Conservation (phyloP, 805 yeast species). For the Lipomyces starkeyi region DNA sequence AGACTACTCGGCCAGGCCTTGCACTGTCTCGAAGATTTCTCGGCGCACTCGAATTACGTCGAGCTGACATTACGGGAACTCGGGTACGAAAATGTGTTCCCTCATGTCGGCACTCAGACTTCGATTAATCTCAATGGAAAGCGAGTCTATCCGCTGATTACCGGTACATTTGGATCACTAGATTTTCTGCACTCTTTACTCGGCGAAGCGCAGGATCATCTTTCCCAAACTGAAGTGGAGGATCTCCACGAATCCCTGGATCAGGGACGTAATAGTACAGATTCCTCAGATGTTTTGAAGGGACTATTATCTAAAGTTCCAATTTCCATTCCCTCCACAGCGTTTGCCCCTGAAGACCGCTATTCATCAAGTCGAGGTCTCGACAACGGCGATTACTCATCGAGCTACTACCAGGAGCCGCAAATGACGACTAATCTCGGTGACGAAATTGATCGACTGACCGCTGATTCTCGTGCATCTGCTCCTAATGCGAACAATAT, state of each 20-base stretch:
- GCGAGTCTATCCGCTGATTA: constrained; percentile 39
- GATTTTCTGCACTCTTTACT: constrained; percentile 40
- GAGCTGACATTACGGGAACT: constrained; percentile 38
- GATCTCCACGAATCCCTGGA: constrained; percentile 35
- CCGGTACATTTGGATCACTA: constrained; percentile 42
- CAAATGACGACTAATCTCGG: constrained; percentile 11
- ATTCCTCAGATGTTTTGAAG: constrained; percentile 26
- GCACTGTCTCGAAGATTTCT: constrained; percentile 41
- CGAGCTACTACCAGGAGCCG: background rate
- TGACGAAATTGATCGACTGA: constrained; percentile 23
- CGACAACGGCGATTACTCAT: background rate
- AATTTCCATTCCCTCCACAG: constrained; percentile 17
- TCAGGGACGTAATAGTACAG: constrained; percentile 17
- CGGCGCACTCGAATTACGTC: constrained; percentile 40
- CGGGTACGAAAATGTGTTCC: constrained; percentile 38
- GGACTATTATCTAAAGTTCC: constrained; percentile 35
- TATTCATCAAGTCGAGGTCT: constrained; percentile 7
- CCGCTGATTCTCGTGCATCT: constrained; percentile 21
- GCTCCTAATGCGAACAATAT: constrained; percentile 15
- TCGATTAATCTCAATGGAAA: constrained; percentile 36
- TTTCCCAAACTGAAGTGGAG: constrained; percentile 38
- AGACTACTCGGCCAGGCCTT: constrained; percentile 40
- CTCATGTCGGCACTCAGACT: constrained; percentile 40
- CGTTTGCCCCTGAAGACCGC: constrained; percentile 4
- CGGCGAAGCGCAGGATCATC: constrained; percentile 40